Base-by-base conservation (phyloP, 352 stramenopile genomes). In the Plasmopara viticola region DNA sequence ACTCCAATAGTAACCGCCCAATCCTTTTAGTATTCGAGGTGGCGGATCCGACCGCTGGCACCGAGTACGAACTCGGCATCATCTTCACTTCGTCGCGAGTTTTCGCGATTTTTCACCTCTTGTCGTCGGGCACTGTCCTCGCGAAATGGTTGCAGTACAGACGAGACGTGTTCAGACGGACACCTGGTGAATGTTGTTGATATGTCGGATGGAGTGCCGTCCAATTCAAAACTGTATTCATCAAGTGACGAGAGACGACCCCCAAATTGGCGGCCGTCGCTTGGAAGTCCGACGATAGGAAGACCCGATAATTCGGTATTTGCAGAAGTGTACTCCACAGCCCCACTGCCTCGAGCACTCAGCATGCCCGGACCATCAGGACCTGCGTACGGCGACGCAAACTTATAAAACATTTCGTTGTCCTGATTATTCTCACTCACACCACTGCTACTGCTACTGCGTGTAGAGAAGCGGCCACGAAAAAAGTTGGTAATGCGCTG, bases 401-500 rank as follows among this genome's bases (percentile, higher is more conserved):
- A 79, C 51, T 82, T 79, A 38, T 66, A 65, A 46, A 82, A 82
- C 9, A 63, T 51, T 33, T 72, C 64, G 41, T 56, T 58, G 44
- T 69, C 48, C 53, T 58, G 43, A 60, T 70, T 17, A 39, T 63
- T 56, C 48, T 70, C 65, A 17, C 65, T 72, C 61, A 63, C 72
- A 14, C 41, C 49, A 25, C 65, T 72, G 46, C 64, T 78, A 31
- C 56, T 75, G 35, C 64, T 81, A 35, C 67, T 79, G 18, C 53
- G 70, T 28, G 50, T 61, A 15, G 66, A 76, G 51, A 81, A 75
- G 17, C 70, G 61, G 14, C 71, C 64, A 7, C 75, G 72, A 43
- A 90, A 78, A 30, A 90, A 60, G 61, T 79, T 87, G 28, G 76
- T 86, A 44, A 90, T 68, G n/a, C 78, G 75, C 44, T 66, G 49